Evolutionary conservation across 305 asterid species (phyloP).

Genomic region (Solanum aculeatissimum): DNA sequence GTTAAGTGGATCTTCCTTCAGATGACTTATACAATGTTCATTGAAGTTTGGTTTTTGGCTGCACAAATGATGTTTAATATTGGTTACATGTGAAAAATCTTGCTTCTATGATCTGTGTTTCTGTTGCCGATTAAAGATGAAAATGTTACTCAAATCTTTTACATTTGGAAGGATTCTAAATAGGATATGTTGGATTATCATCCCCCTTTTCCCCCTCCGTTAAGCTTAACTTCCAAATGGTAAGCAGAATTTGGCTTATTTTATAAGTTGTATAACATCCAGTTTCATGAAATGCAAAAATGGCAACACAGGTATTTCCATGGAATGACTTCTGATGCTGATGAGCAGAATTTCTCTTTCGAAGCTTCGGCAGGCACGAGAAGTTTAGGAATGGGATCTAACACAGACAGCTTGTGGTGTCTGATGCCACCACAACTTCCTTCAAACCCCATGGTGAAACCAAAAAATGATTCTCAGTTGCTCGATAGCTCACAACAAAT

Average conservation of each 20-base stretch:
- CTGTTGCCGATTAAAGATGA: background rate
- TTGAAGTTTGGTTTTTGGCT: background rate
- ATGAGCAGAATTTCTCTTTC: constrained; percentile 39
- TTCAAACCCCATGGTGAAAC: constrained; percentile 36
- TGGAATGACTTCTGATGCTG: constrained; percentile 38
- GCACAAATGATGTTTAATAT: background rate
- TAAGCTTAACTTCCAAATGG: background rate
- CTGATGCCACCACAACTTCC: constrained; percentile 55
- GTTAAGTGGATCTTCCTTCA: background rate
- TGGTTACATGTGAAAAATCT: background rate
- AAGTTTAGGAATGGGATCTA: constrained; percentile 48
- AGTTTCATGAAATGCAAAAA: background rate
- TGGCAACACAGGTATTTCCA: constrained; percentile 40
- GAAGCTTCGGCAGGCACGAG: constrained; percentile 47
- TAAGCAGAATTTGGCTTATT: background rate
- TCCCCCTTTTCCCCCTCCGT: background rate
- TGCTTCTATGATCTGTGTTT: background rate
- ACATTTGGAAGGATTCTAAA: background rate
- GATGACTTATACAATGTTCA: background rate
- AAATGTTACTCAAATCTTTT: background rate
- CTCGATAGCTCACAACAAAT: constrained; percentile 35
- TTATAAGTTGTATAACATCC: background rate
- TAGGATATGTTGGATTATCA: background rate
- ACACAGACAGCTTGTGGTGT: constrained; percentile 32
- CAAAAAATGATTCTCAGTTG: constrained; percentile 40